Percentiles rank a stretch among this genome's conserved stretches.
Conservation (phyloP, 2,329 filamentous ascomycete species). For the Ilyonectria sp. region DNA sequence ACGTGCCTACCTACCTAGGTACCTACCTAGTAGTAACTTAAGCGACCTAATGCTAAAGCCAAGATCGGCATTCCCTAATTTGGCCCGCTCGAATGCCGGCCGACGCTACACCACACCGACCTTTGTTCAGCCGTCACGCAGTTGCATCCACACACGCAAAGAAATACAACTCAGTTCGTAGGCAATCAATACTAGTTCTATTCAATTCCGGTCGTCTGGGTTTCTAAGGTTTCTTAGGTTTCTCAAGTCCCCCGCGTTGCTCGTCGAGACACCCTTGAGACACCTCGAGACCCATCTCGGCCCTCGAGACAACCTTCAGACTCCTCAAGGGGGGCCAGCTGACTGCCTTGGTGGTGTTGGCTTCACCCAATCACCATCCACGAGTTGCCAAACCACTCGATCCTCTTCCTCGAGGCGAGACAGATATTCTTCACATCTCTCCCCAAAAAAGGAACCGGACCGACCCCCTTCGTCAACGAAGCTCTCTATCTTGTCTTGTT, state of each 20-base stretch:
- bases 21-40: background rate
- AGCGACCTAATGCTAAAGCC: background rate
- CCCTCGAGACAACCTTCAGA: slow-evolving; percentile 11
- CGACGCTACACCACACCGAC: too few relatives aligned
- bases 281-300: background rate
- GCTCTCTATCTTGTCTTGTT: slow-evolving; percentile 23
- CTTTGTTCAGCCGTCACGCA: background rate
- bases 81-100: too few relatives aligned
- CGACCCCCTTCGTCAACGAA: slow-evolving; percentile 5
- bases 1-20: too few relatives aligned
- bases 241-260: background rate
- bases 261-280: slow-evolving; percentile 6
- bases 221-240: background rate
- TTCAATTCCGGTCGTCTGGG: background rate
- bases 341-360: slow-evolving; percentile 20
- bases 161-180: background rate
- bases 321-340: slow-evolving; percentile 20
- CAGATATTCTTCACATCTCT: background rate
- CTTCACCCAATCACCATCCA: slow-evolving; percentile 8
- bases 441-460: slow-evolving; percentile 3
- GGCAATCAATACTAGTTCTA: slow-evolving; percentile 1
- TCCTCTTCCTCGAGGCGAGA: background rate
- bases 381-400: slow-evolving; percentile 3
- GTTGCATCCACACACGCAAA: background rate
- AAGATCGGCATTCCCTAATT: background rate